Conservation (phyloP, 2,329 filamentous ascomycete genomes). For the Diaporthe sp. region DNA sequence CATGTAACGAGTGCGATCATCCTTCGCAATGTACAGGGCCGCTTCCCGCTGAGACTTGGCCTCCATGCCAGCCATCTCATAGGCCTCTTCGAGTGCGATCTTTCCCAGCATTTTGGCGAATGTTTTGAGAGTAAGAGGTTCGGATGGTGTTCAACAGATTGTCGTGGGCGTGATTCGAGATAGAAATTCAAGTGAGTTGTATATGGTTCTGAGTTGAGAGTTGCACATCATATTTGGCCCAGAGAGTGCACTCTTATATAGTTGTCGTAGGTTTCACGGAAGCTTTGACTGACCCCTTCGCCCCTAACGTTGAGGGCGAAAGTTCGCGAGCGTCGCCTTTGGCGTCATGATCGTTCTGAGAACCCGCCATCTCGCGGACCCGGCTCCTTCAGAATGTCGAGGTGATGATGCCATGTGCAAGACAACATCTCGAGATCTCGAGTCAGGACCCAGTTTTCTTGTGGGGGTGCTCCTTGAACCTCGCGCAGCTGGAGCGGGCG, state of each 20-base stretch:
- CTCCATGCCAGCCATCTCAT: conserved; percentile 35
- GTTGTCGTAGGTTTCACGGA: not conserved
- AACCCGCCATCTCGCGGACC: not conserved
- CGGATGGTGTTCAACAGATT: not conserved
- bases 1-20: conserved; percentile 35
- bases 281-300: not conserved
- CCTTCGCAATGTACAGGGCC: conserved; percentile 33
- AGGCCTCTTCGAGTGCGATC: conserved; percentile 40
- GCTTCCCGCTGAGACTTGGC: conserved; percentile 38
- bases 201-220: not conserved
- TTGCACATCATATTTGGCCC: not conserved
- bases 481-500: not conserved
- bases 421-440: conserved; percentile 36
- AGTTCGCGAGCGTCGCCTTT: not conserved
- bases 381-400: conserved; percentile 27
- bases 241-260: not conserved
- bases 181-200: not conserved
- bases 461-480: not conserved
- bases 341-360: not conserved
- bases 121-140: not conserved
- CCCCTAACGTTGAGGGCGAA: conserved; percentile 8
- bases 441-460: not conserved
- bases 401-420: conserved; percentile 35
- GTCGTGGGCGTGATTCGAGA: no score
- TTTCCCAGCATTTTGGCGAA: conserved; percentile 35